These are phyloP conservation scores for Fusarium papillatum DNA, from an alignment of 2,329 filamentous ascomycete species.

Conservation along the genomic window DNA sequence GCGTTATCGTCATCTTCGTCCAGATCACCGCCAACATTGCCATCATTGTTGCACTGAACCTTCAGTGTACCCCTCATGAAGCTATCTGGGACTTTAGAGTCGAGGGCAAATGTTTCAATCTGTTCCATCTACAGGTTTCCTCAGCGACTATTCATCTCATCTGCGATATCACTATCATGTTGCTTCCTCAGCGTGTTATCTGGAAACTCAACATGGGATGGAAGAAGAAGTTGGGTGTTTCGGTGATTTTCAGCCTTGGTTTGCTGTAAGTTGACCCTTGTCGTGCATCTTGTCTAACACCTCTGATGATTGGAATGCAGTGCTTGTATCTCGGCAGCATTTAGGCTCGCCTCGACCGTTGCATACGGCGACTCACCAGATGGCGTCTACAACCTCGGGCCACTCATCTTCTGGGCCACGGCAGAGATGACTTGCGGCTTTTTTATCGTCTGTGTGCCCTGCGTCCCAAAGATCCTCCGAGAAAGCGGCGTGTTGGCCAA, in stretches of 20 bases:
- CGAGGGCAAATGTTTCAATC: conserved; percentile 5
- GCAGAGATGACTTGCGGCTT: conserved; percentile 21
- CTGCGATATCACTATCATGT: conserved; percentile 44
- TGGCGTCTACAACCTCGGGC: neutral
- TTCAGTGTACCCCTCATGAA: conserved; percentile 15
- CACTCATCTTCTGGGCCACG: conserved; percentile 12
- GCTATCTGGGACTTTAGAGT: conserved; percentile 11
- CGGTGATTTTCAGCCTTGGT: conserved; percentile 45
- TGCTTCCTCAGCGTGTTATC: conserved; percentile 48
- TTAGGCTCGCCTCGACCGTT: conserved; percentile 7
- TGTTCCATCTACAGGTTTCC: conserved; percentile 1
- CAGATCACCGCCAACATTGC: conserved; percentile 41
- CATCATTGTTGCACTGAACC: conserved; percentile 7
- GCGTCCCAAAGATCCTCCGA: conserved; percentile 17
- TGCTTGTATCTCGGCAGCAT: neutral
- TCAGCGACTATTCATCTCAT: conserved; percentile 9
- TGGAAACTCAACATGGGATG: conserved; percentile 48
- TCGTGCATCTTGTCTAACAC: neutral
- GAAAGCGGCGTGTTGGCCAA: conserved; percentile 32
- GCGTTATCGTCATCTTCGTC: conserved; percentile 44
- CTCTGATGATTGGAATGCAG: neutral
- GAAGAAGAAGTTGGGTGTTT: conserved; percentile 48
- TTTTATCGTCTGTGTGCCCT: conserved; percentile 15
- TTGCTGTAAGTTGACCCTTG: conserved; percentile 3
- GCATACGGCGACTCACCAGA: conserved; percentile 7